Base-by-base conservation (phyloP, 345 rosid genomes). In the Viola odorata region DNA sequence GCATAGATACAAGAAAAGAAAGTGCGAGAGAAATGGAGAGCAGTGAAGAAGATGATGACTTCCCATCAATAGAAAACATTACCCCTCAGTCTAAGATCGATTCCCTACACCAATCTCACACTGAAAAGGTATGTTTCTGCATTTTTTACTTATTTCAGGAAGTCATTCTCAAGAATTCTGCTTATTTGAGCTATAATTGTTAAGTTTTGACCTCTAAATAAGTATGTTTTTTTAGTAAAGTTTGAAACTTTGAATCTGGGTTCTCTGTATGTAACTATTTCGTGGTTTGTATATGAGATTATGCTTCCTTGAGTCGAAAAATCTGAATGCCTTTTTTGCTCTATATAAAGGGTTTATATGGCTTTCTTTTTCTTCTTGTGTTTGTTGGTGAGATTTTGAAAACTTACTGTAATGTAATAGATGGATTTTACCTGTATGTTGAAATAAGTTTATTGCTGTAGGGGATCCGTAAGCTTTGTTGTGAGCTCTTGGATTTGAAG, bases 11-110 rank as follows among this genome's bases (percentile, higher is more conserved):
- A 15, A 13, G 45, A 55, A n/a, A n/a, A n/a, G n/a, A n/a, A n/a
- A n/a, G n/a, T n/a, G n/a, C n/a, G 32, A 41, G 62, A 44, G 63
- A 58, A 55, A 87, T 83, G 97, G 97, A 94, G 79, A 94, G 97
- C 83, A 88, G 99, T 66, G 97, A 94, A 67, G 99, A 94, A 75
- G 99, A 94, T 4, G 99, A 94, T 23, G 99, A 94, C 67, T 82
- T 82, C 77, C 99, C 99, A 5, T 83, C 86, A 1, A 77, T 80
- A 7, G 99, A 88, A 65, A 77, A 73, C 85, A 86, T 94, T 50
- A 90, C 81, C 72, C 88, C 97, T 49, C 96, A 87, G 82, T 81
- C 91, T 69, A 86, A 86, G 85, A 80, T 90, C 74, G 83, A 94
- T 62, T 90, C 97, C 63, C 69, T 81, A 54, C 83, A 81, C 64